Evolutionary conservation across 2,329 filamentous ascomycete genomes (phyloP).

Genomic region (Fusarium tupiense): DNA sequence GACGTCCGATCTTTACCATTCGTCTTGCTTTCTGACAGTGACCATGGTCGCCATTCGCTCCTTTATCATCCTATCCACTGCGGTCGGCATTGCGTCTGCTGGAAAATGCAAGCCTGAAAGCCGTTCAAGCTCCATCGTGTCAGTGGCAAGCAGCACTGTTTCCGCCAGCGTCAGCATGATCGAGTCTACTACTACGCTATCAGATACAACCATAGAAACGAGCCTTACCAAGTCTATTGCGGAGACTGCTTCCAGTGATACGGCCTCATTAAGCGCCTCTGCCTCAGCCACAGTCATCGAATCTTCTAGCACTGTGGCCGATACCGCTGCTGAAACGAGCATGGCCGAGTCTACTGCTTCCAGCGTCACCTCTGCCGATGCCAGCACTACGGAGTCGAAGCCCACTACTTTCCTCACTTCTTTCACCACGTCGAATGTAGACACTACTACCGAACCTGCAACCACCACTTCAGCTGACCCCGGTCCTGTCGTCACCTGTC

Average conservation of each 20-base stretch:
- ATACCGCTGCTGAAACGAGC: neutral
- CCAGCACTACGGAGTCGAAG: neutral
- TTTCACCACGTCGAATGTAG: neutral
- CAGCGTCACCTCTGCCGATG: neutral
- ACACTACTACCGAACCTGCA: neutral
- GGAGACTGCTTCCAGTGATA: neutral
- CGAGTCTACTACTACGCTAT: neutral
- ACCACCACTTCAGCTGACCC: neutral
- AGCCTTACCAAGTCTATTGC: neutral
- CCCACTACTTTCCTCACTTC: neutral
- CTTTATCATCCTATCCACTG: rapidly evolving
- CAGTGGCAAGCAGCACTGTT: neutral
- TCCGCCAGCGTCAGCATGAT: neutral
- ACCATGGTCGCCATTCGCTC: neutral
- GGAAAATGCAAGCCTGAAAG: neutral
- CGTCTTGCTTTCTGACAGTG: no score
- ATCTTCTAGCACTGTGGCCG: neutral
- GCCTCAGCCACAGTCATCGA: rapidly evolving
- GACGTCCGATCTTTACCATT: neutral
- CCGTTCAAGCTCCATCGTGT: rapidly evolving
- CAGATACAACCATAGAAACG: neutral
- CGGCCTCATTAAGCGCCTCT: neutral
- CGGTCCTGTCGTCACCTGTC: rapidly evolving
- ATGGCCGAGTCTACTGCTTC: neutral
- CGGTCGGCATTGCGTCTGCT: neutral